Percentiles rank a stretch among this genome's conserved stretches.
phyloP scores from a whole-genome alignment of 2,329 filamentous ascomycete species.

The Xylaria sp. region DNA sequence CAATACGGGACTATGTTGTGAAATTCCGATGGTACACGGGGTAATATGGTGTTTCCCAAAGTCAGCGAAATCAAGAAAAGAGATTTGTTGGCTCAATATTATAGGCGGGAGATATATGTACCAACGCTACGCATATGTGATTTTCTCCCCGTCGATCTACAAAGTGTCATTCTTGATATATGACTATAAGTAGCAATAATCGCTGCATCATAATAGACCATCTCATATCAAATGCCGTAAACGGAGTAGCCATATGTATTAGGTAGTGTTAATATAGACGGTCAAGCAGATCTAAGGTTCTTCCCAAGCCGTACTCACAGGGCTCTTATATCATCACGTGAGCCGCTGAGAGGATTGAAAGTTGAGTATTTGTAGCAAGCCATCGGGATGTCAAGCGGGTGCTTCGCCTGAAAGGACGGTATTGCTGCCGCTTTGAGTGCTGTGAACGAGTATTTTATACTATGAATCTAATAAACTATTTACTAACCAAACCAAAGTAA shows the following conservation, averaged over 20 bases:
- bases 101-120: constrained; percentile 5
- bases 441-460: background rate
- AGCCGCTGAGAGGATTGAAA: background rate
- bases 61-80: constrained; percentile 6
- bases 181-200: background rate
- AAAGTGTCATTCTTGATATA: background rate
- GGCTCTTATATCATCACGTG: background rate
- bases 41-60: constrained; percentile 11
- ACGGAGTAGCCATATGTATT: background rate
- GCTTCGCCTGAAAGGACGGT: background rate
- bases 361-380: background rate
- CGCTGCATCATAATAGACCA: background rate
- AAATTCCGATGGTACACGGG: constrained; percentile 13
- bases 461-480: background rate
- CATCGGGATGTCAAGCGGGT: background rate
- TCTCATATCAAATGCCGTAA: background rate
- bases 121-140: background rate
- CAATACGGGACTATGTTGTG: constrained; percentile 13
- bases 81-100: constrained; percentile 8
- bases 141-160: background rate
- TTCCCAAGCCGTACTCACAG: background rate
- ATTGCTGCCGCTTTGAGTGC: background rate
- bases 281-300: background rate
- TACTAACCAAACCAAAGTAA: background rate
- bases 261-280: background rate